Percentiles rank a stretch among this genome's conserved stretches.
These are phyloP conservation scores for Cladosporium sp. DNA, from an alignment of 2,329 filamentous ascomycete species.

Conservation along the genomic window DNA sequence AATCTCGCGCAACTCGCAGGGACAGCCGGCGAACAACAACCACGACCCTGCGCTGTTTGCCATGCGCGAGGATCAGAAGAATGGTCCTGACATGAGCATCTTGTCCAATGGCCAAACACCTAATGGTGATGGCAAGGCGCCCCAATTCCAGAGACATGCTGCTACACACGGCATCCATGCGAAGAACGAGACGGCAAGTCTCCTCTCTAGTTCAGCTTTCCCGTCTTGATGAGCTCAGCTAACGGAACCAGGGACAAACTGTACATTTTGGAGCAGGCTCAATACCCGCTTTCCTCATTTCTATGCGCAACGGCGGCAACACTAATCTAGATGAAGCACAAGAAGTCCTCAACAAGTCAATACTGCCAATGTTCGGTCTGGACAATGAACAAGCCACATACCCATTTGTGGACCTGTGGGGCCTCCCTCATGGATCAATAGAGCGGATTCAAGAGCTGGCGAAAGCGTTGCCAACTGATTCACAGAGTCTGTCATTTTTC, in stretches of 20 bases:
- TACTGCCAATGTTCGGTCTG: constrained; percentile 62
- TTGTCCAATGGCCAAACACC: constrained; percentile 4
- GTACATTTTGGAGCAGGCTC: constrained; percentile 63
- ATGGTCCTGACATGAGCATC: background rate
- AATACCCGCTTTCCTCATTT: constrained; percentile 61
- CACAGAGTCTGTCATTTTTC: constrained; percentile 60
- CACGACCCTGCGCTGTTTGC: constrained; percentile 1
- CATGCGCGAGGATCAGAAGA: background rate
- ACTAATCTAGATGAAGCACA: constrained; percentile 54
- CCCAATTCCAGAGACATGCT: constrained; percentile 37
- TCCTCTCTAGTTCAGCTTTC: background rate
- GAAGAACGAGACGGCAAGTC: constrained; percentile 48
- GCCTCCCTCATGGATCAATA: constrained; percentile 57
- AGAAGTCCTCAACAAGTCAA: constrained; percentile 60
- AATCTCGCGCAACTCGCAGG: constrained; percentile 26
- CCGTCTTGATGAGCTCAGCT: constrained; percentile 11
- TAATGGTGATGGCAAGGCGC: constrained; percentile 16
- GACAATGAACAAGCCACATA: constrained; percentile 66
- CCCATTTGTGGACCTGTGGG: constrained; percentile 66
- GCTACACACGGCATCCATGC: constrained; percentile 60
- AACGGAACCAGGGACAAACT: constrained; percentile 53
- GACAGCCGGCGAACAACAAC: background rate
- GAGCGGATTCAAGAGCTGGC: constrained; percentile 59
- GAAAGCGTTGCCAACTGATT: constrained; percentile 59
- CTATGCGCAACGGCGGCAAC: constrained; percentile 41